phyloP scores from a whole-genome alignment of 1,284 basidiomycete genomes.

The Neolentinus lepideus region DNA sequence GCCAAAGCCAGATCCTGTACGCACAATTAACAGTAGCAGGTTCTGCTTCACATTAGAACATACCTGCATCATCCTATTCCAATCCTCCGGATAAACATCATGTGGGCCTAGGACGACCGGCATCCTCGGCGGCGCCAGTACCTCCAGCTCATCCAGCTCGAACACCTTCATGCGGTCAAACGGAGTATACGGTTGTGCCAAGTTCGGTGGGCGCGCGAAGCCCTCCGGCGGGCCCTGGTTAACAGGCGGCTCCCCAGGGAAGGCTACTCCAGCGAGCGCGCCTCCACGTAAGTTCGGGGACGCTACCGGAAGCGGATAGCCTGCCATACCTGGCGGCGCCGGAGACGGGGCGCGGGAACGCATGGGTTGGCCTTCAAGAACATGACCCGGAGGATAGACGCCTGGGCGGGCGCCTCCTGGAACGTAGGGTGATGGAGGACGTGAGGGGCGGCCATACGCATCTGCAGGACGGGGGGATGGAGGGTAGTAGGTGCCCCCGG shows the following conservation, averaged over 20 bases:
- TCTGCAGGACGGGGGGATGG: background rate
- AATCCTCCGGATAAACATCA: constrained; percentile 70
- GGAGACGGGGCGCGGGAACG: constrained; percentile 18
- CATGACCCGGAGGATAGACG: constrained; percentile 10
- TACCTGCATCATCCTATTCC: constrained; percentile 70
- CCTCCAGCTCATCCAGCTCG: constrained; percentile 66
- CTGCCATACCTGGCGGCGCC: constrained; percentile 12
- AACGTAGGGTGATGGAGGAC: constrained; percentile 22
- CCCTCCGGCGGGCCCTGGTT: constrained; percentile 52
- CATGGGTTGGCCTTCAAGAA: constrained; percentile 18
- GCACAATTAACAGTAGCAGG: constrained; percentile 5
- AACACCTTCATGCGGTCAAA: constrained; percentile 65
- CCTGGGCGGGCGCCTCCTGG: constrained; percentile 24
- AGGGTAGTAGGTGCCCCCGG: background rate
- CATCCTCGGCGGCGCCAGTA: constrained; percentile 53
- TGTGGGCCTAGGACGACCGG: constrained; percentile 66
- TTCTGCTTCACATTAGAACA: background rate
- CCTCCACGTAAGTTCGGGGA: background rate
- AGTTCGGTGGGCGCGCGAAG: constrained; percentile 63
- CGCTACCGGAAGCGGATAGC: background rate
- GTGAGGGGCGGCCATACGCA: constrained; percentile 11
- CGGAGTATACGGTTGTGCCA: constrained; percentile 55
- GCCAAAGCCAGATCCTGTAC: constrained; percentile 59
- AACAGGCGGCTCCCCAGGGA: constrained; percentile 11
- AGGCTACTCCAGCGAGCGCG: background rate